Evolutionary conservation across 2,329 filamentous ascomycete species (phyloP).

Genomic region (Colletotrichum sp.): DNA sequence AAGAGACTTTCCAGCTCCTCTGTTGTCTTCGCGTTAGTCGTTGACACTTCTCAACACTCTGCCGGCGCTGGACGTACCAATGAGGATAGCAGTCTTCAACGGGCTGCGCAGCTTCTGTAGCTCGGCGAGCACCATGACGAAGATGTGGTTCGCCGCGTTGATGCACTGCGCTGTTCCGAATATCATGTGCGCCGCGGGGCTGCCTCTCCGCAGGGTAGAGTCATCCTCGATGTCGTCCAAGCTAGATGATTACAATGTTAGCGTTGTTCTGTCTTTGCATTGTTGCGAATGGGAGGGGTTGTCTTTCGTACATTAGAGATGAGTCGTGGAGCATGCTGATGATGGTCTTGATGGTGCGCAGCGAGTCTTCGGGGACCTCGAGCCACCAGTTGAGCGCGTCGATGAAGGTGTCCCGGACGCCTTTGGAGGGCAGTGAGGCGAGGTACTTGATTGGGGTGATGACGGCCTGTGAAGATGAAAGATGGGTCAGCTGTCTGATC

Average conservation of each 20-base stretch:
- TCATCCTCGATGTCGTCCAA: constrained; percentile 87
- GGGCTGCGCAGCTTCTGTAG: background rate
- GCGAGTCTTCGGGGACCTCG: background rate
- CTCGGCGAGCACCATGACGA: constrained; percentile 75
- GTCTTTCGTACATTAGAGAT: background rate
- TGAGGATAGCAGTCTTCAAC: background rate
- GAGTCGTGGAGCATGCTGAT: background rate
- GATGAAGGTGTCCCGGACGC: background rate
- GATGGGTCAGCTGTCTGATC: too few relatives aligned
- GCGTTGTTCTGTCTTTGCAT: background rate
- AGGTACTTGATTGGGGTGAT: background rate
- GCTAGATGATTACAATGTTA: background rate
- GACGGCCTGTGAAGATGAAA: background rate
- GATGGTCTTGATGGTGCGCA: background rate
- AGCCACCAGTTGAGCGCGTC: background rate
- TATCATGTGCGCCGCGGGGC: constrained; percentile 82
- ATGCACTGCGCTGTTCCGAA: constrained; percentile 88
- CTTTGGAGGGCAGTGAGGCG: background rate
- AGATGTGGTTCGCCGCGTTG: constrained; percentile 88
- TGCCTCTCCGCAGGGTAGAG: constrained; percentile 74
- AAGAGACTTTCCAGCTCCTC: constrained; percentile 64
- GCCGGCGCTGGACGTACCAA: background rate
- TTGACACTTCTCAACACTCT: fast-evolving
- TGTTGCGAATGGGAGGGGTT: background rate
- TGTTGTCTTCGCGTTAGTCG: constrained; percentile 60